phyloP scores from a whole-genome alignment of 768 basidiomycete species.

The Lactifluus volemus region DNA sequence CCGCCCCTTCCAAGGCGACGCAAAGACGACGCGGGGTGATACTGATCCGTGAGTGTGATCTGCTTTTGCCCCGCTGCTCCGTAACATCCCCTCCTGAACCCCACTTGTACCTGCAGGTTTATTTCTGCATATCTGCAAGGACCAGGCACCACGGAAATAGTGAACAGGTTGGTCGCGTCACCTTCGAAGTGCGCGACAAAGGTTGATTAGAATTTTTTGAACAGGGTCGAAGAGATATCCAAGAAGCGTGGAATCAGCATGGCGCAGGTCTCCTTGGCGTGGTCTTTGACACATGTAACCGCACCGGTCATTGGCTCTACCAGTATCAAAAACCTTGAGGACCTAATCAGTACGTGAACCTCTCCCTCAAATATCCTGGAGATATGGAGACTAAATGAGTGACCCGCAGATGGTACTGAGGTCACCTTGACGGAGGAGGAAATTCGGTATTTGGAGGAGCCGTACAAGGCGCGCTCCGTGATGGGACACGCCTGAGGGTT shows the following conservation, averaged over 20 bases:
- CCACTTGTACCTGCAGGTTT: neutral
- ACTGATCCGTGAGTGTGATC: neutral
- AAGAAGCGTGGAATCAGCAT: constrained; percentile 31
- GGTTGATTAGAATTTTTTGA: neutral
- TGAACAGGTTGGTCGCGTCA: constrained; percentile 9
- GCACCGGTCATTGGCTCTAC: constrained; percentile 15
- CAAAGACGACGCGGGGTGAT: neutral
- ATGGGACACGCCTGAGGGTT: neutral
- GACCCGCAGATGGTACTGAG: constrained; percentile 2
- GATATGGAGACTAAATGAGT: neutral
- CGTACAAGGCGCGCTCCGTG: constrained; percentile 16
- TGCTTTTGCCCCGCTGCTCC: no score
- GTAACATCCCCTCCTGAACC: neutral
- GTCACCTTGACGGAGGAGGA: constrained; percentile 12
- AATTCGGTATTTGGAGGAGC: constrained; percentile 14
- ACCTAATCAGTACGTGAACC: constrained; percentile 13
- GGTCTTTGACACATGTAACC: constrained; percentile 8
- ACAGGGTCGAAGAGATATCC: constrained; percentile 34
- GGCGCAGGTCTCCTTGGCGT: constrained; percentile 37
- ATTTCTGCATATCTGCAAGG: neutral
- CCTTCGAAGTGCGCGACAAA: neutral
- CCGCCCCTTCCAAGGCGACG: constrained; percentile 4
- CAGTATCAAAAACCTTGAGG: constrained; percentile 14
- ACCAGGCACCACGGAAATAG: constrained; percentile 8
- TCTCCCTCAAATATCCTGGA: neutral